phyloP scores from a whole-genome alignment of 2,329 filamentous ascomycete genomes.

The Scopulariopsis brevicaulis region DNA sequence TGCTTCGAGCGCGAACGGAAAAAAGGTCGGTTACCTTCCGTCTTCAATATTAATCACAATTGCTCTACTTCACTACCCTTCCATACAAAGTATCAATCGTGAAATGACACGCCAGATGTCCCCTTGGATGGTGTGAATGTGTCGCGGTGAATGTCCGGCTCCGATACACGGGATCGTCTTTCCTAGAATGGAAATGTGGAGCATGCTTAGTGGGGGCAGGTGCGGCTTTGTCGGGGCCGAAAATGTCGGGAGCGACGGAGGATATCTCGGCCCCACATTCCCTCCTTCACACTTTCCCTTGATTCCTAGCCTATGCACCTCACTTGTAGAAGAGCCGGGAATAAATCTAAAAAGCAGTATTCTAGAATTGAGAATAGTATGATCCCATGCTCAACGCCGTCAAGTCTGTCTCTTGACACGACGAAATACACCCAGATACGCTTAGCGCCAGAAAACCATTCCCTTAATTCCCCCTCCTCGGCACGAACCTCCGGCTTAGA shows the following conservation, averaged over 20 bases:
- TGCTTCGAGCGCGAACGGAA: background rate
- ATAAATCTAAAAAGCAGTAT: background rate
- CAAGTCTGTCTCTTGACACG: background rate
- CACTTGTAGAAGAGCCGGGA: too few relatives aligned
- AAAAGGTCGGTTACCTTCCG: background rate
- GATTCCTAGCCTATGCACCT: too few relatives aligned
- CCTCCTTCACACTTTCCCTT: background rate
- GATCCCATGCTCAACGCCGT: background rate
- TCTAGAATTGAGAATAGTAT: background rate
- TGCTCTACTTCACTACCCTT: background rate
- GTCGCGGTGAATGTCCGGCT: background rate
- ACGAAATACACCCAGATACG: background rate
- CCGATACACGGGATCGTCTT: background rate
- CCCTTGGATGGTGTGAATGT: background rate
- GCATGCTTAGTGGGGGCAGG: background rate
- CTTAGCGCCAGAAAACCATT: background rate
- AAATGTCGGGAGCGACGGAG: background rate
- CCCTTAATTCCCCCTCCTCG: constrained; percentile 2
- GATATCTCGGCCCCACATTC: background rate
- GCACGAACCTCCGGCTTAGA: constrained; percentile 7
- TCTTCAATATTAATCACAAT: too few relatives aligned
- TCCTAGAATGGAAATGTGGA: background rate
- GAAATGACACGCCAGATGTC: background rate
- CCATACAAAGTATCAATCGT: background rate
- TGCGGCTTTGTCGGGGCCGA: background rate